A percentile compares a stretch with the other conserved stretches of the same genome.
Conservation (phyloP, 2,329 filamentous ascomycete species). For the Aspergillus sp. region DNA sequence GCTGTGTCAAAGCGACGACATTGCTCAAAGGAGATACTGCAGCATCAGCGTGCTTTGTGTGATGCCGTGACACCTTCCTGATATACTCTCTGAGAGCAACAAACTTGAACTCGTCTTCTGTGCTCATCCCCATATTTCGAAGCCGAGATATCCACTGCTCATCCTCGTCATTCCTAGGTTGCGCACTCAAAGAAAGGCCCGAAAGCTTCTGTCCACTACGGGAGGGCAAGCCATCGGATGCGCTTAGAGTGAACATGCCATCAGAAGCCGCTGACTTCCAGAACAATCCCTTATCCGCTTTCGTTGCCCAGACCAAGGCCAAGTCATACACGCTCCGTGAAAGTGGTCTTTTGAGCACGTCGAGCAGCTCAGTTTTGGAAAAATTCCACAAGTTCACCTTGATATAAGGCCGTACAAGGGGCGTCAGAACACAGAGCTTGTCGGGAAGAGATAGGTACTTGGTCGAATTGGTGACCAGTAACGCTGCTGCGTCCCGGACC, state of each 20-base stretch:
- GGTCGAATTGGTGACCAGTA: constrained; percentile 77
- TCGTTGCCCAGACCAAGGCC: constrained; percentile 79
- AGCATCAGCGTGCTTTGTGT: constrained; percentile 52
- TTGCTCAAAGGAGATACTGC: constrained; percentile 57
- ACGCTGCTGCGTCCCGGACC: constrained; percentile 85
- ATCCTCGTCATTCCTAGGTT: constrained; percentile 83
- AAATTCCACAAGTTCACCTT: constrained; percentile 71
- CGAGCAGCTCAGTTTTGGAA: constrained; percentile 71
- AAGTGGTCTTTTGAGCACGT: constrained; percentile 78
- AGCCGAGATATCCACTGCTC: constrained; percentile 88
- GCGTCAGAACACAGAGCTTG: constrained; percentile 76
- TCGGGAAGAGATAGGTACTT: constrained; percentile 77
- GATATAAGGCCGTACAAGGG: constrained; percentile 77
- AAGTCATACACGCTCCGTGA: constrained; percentile 80
- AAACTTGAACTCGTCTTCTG: constrained; percentile 87
- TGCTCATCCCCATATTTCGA: constrained; percentile 75
- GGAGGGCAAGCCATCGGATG: constrained; percentile 56
- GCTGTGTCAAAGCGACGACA: constrained; percentile 71
- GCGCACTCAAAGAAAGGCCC: constrained; percentile 54
- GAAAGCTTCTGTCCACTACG: constrained; percentile 53
- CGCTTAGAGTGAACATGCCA: constrained; percentile 66
- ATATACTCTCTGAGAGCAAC: constrained; percentile 86
- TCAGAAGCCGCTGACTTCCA: constrained; percentile 77
- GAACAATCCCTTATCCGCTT: constrained; percentile 77
- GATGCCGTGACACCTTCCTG: constrained; percentile 77